These are phyloP conservation scores for Cicer judaicum DNA, from an alignment of 306 rosid species.

Conservation along the genomic window DNA sequence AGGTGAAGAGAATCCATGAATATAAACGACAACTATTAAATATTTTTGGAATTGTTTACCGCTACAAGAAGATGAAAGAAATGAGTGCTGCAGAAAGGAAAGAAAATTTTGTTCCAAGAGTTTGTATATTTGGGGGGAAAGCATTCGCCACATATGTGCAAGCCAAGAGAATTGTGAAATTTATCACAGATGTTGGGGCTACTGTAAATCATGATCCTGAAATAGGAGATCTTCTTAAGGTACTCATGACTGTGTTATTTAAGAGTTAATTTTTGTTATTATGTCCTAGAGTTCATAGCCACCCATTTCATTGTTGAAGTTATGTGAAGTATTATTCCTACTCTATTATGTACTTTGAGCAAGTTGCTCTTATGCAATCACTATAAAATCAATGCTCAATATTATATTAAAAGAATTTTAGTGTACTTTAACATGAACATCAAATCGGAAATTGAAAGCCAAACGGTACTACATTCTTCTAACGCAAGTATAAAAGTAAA, in stretches of 20 bases:
- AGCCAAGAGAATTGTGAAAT: slow-evolving; percentile 98
- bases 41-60: slow-evolving; percentile 89
- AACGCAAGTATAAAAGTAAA: too few species aligned
- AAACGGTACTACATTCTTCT: neutral
- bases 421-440: slow-evolving; percentile 15
- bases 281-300: slow-evolving; percentile 17
- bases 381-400: slow-evolving; percentile 1
- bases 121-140: slow-evolving; percentile 96
- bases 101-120: slow-evolving; percentile 83
- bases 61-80: slow-evolving; percentile 98
- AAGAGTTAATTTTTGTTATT: slow-evolving; percentile 28
- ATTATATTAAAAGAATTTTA: neutral
- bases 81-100: slow-evolving; percentile 75
- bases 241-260: slow-evolving; percentile 43
- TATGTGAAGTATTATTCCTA: neutral
- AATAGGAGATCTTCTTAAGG: slow-evolving; percentile 95
- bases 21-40: slow-evolving; percentile 91
- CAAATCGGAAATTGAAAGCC: slow-evolving; percentile 12
- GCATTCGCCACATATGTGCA: slow-evolving; percentile 94
- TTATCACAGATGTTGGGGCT: slow-evolving; percentile 90
- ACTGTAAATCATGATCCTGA: slow-evolving; percentile 89
- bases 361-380: slow-evolving; percentile 32
- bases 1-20: slow-evolving; percentile 99
- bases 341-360: slow-evolving; percentile 29
- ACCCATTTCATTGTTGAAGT: slow-evolving; percentile 17